Conservation (phyloP, 1,284 basidiomycete species). For the Stygiomarasmius scandens region DNA sequence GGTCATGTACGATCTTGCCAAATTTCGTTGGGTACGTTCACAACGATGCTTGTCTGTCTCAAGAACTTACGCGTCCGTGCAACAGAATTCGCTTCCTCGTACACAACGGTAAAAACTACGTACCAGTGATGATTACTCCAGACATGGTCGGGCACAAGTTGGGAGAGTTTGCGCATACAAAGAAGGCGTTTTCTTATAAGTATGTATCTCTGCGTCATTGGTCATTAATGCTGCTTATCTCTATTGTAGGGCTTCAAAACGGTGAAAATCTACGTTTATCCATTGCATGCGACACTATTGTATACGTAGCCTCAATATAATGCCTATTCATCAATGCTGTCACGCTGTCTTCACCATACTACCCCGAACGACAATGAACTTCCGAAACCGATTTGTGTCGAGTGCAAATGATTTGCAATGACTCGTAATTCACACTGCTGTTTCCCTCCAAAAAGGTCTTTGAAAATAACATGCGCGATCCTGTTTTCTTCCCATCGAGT, state of each 20-base stretch:
- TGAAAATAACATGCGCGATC: too few species aligned
- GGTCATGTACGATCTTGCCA: conserved; percentile 92
- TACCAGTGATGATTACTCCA: conserved; percentile 86
- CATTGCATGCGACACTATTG: neutral
- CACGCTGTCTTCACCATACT: too few species aligned
- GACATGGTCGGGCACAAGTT: conserved; percentile 99
- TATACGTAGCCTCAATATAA: neutral
- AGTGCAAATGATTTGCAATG: too few species aligned
- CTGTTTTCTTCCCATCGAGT: too few species aligned
- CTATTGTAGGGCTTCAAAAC: neutral
- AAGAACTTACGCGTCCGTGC: neutral
- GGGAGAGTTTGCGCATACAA: conserved; percentile 92
- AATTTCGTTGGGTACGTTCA: conserved; percentile 87
- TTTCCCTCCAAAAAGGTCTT: too few species aligned
- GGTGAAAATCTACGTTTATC: neutral
- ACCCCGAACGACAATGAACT: too few species aligned
- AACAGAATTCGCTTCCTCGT: conserved; percentile 83
- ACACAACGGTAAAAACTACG: conserved; percentile 92
- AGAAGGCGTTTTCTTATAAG: conserved; percentile 80
- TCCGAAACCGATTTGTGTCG: too few species aligned
- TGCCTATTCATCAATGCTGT: neutral
- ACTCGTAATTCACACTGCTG: too few species aligned
- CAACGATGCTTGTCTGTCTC: neutral
- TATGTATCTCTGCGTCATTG: conserved; percentile 39
- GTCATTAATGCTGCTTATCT: neutral